Evolutionary conservation across 495 filamentous ascomycete species (phyloP).

Genomic region (Podospora pseudopauciseta): DNA sequence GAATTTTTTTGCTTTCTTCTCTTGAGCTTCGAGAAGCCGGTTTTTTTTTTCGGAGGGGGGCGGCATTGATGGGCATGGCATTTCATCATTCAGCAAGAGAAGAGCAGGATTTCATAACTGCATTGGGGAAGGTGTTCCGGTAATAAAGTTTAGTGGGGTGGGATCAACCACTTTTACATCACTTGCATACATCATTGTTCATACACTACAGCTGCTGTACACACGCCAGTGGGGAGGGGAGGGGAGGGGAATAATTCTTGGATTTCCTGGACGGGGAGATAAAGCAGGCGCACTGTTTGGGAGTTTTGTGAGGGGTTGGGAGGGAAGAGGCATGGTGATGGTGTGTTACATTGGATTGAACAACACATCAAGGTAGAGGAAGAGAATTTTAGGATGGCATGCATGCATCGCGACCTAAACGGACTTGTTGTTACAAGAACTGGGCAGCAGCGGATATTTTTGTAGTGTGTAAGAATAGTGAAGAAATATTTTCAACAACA

Average conservation of each 20-base stretch:
- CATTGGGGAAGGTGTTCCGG: not conserved
- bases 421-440: not conserved
- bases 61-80: not conserved
- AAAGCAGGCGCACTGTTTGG: too few species aligned
- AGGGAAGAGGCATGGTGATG: not conserved
- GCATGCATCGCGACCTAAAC: not conserved
- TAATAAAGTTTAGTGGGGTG: not conserved
- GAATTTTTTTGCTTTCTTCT: not conserved
- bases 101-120: not conserved
- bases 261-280: not conserved
- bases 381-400: not conserved
- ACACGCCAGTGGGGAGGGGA: not conserved
- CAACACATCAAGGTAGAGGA: not conserved
- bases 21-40: not conserved
- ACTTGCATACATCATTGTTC: not conserved
- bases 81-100: not conserved
- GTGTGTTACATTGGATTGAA: not conserved
- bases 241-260: not conserved
- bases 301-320: too few species aligned
- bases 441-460: not conserved
- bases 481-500: not conserved
- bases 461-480: not conserved
- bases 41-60: not conserved
- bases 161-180: not conserved
- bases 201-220: not conserved